These are phyloP conservation scores for Wickerhamiella shivajii DNA, from an alignment of 805 yeast species.

Conservation along the genomic window DNA sequence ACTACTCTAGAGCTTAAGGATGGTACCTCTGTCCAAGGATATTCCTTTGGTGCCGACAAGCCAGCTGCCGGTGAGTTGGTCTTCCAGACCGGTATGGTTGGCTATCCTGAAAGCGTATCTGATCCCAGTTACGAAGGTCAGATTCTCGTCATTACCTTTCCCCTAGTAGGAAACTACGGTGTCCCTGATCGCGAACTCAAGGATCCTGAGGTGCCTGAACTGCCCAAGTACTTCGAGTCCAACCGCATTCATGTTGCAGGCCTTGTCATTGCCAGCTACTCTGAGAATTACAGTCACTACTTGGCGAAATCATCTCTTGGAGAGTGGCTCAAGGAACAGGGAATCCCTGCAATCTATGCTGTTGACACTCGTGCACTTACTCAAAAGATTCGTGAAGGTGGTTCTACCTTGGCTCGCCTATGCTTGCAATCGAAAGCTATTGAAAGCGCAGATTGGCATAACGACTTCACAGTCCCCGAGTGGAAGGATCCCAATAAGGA, in stretches of 20 bases:
- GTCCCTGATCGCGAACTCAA: constrained; percentile 76
- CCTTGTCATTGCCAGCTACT: constrained; percentile 89
- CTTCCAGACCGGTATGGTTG: constrained; percentile 99
- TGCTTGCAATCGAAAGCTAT: constrained; percentile 26
- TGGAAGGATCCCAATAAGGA: constrained; percentile 88
- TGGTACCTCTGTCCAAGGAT: constrained; percentile 80
- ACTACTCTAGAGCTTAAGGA: constrained; percentile 80
- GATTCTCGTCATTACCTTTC: constrained; percentile 88
- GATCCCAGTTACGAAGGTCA: constrained; percentile 98
- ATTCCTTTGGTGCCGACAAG: constrained; percentile 87
- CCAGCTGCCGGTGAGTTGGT: constrained; percentile 94
- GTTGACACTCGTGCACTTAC: constrained; percentile 94
- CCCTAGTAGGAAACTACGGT: constrained; percentile 97
- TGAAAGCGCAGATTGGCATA: constrained; percentile 39
- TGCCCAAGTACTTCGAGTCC: constrained; percentile 92
- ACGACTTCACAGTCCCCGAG: constrained; percentile 57
- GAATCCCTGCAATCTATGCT: constrained; percentile 93
- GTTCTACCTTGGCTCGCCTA: constrained; percentile 86
- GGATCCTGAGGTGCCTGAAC: constrained; percentile 57
- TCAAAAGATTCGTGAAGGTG: constrained; percentile 79
- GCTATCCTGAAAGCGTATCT: constrained; percentile 94
- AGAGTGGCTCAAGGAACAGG: constrained; percentile 81
- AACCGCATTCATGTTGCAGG: constrained; percentile 90
- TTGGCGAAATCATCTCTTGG: constrained; percentile 88
- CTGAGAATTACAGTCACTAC: constrained; percentile 89